These are phyloP conservation scores for Punctularia strigosozonata DNA, from an alignment of 768 basidiomycete genomes.

Conservation along the genomic window DNA sequence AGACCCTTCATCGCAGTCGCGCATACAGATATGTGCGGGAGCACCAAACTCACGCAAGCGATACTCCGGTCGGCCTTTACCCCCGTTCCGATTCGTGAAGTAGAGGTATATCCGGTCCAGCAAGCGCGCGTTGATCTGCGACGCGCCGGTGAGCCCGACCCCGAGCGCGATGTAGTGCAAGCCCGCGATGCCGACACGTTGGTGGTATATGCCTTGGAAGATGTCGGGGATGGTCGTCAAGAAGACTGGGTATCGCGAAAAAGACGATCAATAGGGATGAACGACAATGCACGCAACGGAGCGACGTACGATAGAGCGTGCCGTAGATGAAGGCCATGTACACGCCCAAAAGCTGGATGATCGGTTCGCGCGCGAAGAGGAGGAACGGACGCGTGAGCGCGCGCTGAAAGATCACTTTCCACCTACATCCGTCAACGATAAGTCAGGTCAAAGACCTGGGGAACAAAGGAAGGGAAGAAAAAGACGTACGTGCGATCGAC, in stretches of 20 bases:
- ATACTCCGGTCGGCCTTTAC: slow-evolving; percentile 43
- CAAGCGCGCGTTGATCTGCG: slow-evolving; percentile 38
- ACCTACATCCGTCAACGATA: slow-evolving; percentile 22
- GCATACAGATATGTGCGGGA: background rate
- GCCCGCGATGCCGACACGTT: slow-evolving; percentile 46
- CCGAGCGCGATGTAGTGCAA: slow-evolving; percentile 67
- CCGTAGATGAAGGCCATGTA: slow-evolving; percentile 69
- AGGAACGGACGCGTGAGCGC: slow-evolving; percentile 59
- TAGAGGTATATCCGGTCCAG: slow-evolving; percentile 45
- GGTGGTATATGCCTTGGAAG: slow-evolving; percentile 40
- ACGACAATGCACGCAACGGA: background rate
- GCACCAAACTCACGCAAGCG: slow-evolving; percentile 27
- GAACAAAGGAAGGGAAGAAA: background rate
- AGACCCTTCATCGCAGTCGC: background rate
- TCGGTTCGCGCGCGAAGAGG: slow-evolving; percentile 48
- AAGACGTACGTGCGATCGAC: slow-evolving; percentile 31
- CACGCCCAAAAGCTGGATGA: slow-evolving; percentile 52
- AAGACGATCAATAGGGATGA: background rate
- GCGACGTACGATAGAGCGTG: slow-evolving; percentile 36
- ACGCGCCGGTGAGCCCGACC: slow-evolving; percentile 39
- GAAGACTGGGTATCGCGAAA: slow-evolving; percentile 33
- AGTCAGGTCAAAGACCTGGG: background rate
- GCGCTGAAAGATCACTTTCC: slow-evolving; percentile 35
- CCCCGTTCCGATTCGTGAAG: slow-evolving; percentile 38
- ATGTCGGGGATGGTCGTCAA: slow-evolving; percentile 54